These are phyloP conservation scores for Heimioporus sp. DNA, from an alignment of 768 basidiomycete genomes.

Conservation along the genomic window DNA sequence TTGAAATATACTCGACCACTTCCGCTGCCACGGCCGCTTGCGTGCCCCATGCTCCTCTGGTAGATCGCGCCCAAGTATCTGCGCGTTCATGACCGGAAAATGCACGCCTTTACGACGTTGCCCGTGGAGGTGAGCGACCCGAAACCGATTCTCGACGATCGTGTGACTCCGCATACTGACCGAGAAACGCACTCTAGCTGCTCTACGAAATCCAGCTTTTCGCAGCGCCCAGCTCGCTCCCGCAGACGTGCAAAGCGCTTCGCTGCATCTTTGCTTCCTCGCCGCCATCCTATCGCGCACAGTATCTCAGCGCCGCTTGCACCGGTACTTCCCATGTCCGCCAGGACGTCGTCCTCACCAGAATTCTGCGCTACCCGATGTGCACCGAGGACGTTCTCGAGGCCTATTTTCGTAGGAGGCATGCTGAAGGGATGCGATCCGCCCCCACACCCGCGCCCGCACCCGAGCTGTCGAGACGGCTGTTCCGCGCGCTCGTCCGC, in stretches of 20 bases:
- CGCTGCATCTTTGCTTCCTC: conserved; percentile 53
- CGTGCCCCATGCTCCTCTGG: too few relatives aligned
- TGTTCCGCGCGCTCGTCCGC: conserved; percentile 56
- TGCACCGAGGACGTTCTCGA: conserved; percentile 41
- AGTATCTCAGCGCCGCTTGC: conserved; percentile 57
- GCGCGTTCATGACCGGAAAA: too few relatives aligned
- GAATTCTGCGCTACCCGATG: conserved; percentile 45
- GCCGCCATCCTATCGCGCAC: conserved; percentile 57
- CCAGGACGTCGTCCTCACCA: conserved; percentile 35
- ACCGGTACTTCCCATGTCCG: conserved; percentile 16
- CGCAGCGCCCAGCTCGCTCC: conserved; percentile 64
- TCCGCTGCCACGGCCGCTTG: too few relatives aligned
- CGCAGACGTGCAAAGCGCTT: conserved; percentile 54
- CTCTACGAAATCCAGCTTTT: conserved; percentile 75
- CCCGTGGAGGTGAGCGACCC: too few relatives aligned
- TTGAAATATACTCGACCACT: too few relatives aligned
- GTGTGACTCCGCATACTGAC: too few relatives aligned
- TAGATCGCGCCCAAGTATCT: too few relatives aligned
- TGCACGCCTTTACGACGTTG: too few relatives aligned
- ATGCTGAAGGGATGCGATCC: not conserved
- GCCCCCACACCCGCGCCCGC: not conserved
- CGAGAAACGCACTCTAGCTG: conserved; percentile 47
- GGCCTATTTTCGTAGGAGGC: conserved; percentile 37
- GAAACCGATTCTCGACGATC: too few relatives aligned
- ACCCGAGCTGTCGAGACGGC: conserved; percentile 59